A percentile compares a stretch with the other conserved stretches of the same genome.
Evolutionary conservation across 2,329 filamentous ascomycete genomes (phyloP).

Genomic region (Verticillium nubilum): DNA sequence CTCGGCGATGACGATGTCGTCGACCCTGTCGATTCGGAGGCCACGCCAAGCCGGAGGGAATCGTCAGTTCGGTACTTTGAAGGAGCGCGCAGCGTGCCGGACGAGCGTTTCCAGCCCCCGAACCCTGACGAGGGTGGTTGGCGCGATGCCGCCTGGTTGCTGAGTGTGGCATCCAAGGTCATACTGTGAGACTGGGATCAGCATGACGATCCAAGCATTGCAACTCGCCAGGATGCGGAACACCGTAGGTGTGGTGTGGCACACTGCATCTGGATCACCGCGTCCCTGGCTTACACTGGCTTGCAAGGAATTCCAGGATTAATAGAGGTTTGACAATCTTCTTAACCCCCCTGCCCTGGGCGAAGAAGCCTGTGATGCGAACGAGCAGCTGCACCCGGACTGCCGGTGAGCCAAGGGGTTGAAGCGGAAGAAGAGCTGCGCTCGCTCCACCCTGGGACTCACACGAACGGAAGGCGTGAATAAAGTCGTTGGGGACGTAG

Average conservation of each 20-base stretch:
- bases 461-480: not conserved
- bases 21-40: conserved; percentile 15
- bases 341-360: too few species aligned
- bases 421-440: not conserved
- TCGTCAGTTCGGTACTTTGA: conserved; percentile 32
- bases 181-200: conserved; percentile 36
- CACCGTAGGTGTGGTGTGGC: not conserved
- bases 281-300: too few species aligned
- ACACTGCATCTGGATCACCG: too few species aligned
- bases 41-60: conserved; percentile 13
- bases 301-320: not conserved
- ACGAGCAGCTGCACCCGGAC: not conserved
- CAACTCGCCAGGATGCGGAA: not conserved
- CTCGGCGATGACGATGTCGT: conserved; percentile 28
- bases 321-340: not conserved
- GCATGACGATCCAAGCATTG: not conserved
- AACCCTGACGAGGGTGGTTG: conserved; percentile 54
- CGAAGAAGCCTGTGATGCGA: not conserved
- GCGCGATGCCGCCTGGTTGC: conserved; percentile 63
- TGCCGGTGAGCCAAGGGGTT: not conserved
- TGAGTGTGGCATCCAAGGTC: conserved; percentile 59
- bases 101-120: conserved; percentile 41
- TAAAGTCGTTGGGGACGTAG: not conserved
- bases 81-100: conserved; percentile 32
- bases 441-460: not conserved